phyloP scores from a whole-genome alignment of 345 rosid species.

The Aquilaria malaccensis region DNA sequence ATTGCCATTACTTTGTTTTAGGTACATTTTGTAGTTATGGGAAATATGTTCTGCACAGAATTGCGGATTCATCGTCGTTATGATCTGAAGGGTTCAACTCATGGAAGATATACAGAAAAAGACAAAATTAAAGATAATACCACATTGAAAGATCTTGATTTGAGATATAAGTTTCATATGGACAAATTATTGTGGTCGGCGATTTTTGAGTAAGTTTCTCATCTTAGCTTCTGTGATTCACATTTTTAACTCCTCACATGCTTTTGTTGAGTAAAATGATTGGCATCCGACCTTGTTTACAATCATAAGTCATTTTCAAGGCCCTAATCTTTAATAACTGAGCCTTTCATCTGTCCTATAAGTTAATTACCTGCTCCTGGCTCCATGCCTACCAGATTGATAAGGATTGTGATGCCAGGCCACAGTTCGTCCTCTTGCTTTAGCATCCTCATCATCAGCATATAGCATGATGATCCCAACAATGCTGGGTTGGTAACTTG shows the following conservation, averaged over 20 bases:
- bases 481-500: too few relatives aligned
- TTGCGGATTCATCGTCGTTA: constrained; percentile 73
- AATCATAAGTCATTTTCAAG: too few relatives aligned
- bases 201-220: constrained; percentile 56
- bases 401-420: too few relatives aligned
- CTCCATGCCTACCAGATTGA: too few relatives aligned
- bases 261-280: too few relatives aligned
- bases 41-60: constrained; percentile 95
- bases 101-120: constrained; percentile 63
- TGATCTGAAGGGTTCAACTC: constrained; percentile 79
- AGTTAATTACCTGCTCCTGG: too few relatives aligned
- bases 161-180: constrained; percentile 67
- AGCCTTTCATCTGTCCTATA: not conserved
- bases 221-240: not conserved
- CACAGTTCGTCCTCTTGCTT: too few relatives aligned
- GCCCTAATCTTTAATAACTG: not conserved
- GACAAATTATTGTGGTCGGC: constrained; percentile 62
- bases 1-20: constrained; percentile 22
- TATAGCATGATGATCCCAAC: too few relatives aligned
- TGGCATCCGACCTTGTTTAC: too few relatives aligned
- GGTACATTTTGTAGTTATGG: constrained; percentile 96
- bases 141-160: constrained; percentile 81
- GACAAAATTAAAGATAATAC: constrained; percentile 53
- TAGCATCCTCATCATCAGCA: too few relatives aligned
- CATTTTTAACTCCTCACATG: too few relatives aligned